A percentile compares a stretch with the other conserved stretches of the same genome.
These are phyloP conservation scores for Serendipita sp. DNA, from an alignment of 768 basidiomycete species.

Conservation along the genomic window DNA sequence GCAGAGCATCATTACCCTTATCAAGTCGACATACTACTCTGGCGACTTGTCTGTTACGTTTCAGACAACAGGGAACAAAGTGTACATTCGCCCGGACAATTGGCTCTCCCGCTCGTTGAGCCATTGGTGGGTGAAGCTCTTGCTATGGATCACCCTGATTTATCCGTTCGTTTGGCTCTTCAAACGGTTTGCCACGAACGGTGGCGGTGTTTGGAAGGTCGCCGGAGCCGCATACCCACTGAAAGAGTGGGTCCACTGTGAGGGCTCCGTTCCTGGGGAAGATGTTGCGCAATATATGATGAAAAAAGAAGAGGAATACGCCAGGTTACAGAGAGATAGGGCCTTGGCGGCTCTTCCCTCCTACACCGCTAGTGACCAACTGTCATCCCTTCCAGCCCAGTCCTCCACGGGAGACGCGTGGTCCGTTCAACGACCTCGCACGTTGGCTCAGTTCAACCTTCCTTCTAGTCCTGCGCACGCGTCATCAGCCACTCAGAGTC, in stretches of 20 bases:
- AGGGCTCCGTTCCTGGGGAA: slow-evolving; percentile 11
- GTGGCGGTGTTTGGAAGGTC: slow-evolving; percentile 63
- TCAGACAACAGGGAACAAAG: slow-evolving; percentile 27
- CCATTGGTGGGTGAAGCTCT: slow-evolving; percentile 52
- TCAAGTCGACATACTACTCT: slow-evolving; percentile 26
- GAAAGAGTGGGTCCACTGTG: slow-evolving; percentile 18
- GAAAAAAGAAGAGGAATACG: background rate
- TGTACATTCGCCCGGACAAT: slow-evolving; percentile 57
- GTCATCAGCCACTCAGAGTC: slow-evolving; percentile 3
- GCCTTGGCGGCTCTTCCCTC: background rate
- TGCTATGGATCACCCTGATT: slow-evolving; percentile 52
- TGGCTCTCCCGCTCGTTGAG: slow-evolving; percentile 49
- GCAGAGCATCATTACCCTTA: slow-evolving; percentile 24
- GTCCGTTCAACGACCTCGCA: background rate
- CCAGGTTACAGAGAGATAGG: background rate
- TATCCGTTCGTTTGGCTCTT: slow-evolving; percentile 75
- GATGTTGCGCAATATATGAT: slow-evolving; percentile 6
- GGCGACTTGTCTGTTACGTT: slow-evolving; percentile 36
- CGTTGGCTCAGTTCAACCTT: background rate
- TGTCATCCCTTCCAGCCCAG: slow-evolving; percentile 10
- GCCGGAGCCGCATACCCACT: slow-evolving; percentile 65
- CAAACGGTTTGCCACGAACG: slow-evolving; percentile 43
- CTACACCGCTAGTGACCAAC: background rate
- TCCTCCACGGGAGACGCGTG: background rate
- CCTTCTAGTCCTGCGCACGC: slow-evolving; percentile 10